These are phyloP conservation scores for Rachicladosporium sp. DNA, from an alignment of 2,329 filamentous ascomycete genomes.

Conservation along the genomic window DNA sequence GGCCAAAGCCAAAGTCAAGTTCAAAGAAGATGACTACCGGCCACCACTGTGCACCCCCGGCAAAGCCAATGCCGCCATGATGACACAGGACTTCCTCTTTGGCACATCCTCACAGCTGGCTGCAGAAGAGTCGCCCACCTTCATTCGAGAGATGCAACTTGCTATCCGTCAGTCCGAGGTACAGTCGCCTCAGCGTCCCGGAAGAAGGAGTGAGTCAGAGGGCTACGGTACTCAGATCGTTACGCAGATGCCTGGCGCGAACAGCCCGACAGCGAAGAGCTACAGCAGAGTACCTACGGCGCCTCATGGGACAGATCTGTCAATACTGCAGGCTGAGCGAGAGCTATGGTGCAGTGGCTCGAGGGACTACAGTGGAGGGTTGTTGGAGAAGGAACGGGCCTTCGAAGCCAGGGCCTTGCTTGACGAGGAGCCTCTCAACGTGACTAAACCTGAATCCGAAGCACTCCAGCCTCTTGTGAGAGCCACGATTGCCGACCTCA, in stretches of 20 bases:
- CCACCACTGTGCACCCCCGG: slow-evolving; percentile 50
- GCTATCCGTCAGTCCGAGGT: slow-evolving; percentile 48
- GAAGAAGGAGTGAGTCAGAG: slow-evolving; percentile 13
- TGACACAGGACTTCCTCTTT: slow-evolving; percentile 66
- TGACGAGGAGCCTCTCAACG: too few relatives aligned
- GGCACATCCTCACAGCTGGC: slow-evolving; percentile 77
- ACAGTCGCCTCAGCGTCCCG: slow-evolving; percentile 13
- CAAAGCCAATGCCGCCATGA: slow-evolving; percentile 53
- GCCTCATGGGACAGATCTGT: slow-evolving; percentile 19
- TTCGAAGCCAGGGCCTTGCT: too few relatives aligned
- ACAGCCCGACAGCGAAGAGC: slow-evolving; percentile 10
- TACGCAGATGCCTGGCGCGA: neutral
- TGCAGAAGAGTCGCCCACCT: slow-evolving; percentile 56
- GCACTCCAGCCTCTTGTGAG: too few relatives aligned
- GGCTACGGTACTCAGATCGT: neutral
- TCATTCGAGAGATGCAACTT: slow-evolving; percentile 49
- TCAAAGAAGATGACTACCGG: slow-evolving; percentile 10
- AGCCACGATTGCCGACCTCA: too few relatives aligned
- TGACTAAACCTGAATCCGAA: too few relatives aligned
- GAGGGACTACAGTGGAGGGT: slow-evolving; percentile 35
- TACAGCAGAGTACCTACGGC: slow-evolving; percentile 15
- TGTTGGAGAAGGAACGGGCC: neutral
- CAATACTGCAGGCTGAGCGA: slow-evolving; percentile 17
- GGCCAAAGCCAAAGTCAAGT: slow-evolving; percentile 20
- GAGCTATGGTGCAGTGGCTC: slow-evolving; percentile 61